These are phyloP conservation scores for Boletus rubescentipes DNA, from an alignment of 768 basidiomycete genomes.

Conservation along the genomic window DNA sequence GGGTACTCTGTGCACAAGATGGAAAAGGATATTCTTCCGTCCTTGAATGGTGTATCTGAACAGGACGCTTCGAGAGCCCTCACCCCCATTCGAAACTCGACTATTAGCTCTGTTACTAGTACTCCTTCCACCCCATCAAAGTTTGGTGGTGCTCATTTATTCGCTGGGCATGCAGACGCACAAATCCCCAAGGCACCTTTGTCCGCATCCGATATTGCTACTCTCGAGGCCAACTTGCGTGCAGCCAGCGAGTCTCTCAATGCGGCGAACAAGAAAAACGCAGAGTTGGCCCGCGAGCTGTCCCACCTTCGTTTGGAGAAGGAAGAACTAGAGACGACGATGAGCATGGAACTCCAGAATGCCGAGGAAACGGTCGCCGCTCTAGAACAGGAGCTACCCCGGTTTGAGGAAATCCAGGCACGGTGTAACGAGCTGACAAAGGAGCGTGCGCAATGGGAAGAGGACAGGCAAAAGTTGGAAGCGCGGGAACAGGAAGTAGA, in stretches of 20 bases:
- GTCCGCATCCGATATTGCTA: constrained; percentile 43
- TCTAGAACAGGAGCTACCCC: constrained; percentile 54
- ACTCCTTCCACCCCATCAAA: constrained; percentile 47
- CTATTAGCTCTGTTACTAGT: constrained; percentile 50
- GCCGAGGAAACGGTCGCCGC: constrained; percentile 64
- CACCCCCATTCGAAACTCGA: constrained; percentile 50
- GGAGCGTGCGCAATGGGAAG: constrained; percentile 52
- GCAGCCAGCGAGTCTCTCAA: constrained; percentile 58
- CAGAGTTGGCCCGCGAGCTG: constrained; percentile 60
- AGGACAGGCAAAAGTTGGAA: constrained; percentile 42
- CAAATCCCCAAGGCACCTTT: constrained; percentile 49
- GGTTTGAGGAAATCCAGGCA: constrained; percentile 47
- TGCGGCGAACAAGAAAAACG: constrained; percentile 59
- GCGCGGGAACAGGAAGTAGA: constrained; percentile 37
- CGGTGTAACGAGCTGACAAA: constrained; percentile 47
- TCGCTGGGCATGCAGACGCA: constrained; percentile 76
- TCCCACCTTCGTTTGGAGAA: constrained; percentile 65
- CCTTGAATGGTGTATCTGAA: constrained; percentile 33
- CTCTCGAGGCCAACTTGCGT: constrained; percentile 65
- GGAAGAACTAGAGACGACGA: constrained; percentile 61
- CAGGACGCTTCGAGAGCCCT: constrained; percentile 49
- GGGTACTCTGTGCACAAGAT: constrained; percentile 65
- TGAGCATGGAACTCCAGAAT: constrained; percentile 63
- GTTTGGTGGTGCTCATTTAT: constrained; percentile 83
- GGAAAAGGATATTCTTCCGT: constrained; percentile 50